These are phyloP conservation scores for Mesotaenium endlicherianum DNA, from an alignment of 139 green algal species.

Conservation along the genomic window DNA sequence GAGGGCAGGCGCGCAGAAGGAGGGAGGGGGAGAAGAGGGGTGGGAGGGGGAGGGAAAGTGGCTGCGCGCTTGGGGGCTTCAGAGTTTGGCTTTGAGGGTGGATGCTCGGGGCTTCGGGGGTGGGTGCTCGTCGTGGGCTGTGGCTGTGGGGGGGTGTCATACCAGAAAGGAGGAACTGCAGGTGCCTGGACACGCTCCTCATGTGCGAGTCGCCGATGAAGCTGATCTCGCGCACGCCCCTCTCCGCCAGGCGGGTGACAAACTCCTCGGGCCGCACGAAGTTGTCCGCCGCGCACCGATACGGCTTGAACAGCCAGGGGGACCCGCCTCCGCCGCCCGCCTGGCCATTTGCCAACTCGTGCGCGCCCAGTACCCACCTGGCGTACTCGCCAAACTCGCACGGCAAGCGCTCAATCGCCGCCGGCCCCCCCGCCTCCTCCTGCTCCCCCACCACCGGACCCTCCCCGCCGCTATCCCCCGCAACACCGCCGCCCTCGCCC, in stretches of 20 bases:
- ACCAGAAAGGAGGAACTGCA: constrained; percentile 19
- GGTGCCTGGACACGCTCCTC: not conserved
- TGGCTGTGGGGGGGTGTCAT: no score
- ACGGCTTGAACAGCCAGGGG: not conserved
- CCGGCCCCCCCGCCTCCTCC: no score
- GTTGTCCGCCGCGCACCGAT: not conserved
- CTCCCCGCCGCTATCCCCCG: no score
- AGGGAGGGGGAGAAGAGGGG: not conserved
- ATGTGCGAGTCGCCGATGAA: constrained; percentile 15
- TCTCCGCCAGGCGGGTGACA: not conserved
- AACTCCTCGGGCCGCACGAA: not conserved
- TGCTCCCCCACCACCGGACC: no score
- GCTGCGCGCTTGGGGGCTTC: no score
- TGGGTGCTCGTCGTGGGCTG: no score
- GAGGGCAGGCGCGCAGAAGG: not conserved
- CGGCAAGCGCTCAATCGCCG: no score
- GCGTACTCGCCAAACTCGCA: not conserved
- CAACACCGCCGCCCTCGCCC: no score
- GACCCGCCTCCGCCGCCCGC: not conserved
- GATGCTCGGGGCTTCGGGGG: no score
- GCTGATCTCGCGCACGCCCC: not conserved
- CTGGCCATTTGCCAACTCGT: no score
- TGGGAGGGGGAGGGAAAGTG: not conserved
- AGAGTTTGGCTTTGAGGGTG: no score
- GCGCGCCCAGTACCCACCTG: not conserved